Conservation (phyloP, 495 filamentous ascomycete genomes). For the Penicillium bovifimosum region DNA sequence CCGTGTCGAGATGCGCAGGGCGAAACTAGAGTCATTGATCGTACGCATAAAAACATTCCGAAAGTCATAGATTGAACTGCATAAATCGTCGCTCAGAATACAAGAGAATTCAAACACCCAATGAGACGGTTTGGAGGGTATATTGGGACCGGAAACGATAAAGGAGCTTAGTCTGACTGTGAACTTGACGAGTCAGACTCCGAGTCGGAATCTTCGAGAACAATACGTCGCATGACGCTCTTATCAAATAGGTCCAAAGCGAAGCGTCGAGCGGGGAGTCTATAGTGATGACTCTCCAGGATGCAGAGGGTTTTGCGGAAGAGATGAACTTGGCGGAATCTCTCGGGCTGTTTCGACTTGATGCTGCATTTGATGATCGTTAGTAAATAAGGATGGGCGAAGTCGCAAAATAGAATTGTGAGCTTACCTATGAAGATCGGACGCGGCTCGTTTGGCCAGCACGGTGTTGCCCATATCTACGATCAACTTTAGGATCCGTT, state of each 20-base stretch:
- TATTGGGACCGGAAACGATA: constrained; percentile 5
- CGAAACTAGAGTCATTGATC: not conserved
- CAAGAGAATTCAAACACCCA: constrained; percentile 4
- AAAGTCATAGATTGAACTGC: constrained; percentile 8
- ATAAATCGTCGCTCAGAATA: constrained; percentile 8
- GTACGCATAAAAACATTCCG: not conserved
- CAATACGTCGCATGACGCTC: constrained; percentile 73
- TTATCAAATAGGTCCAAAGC: constrained; percentile 93
- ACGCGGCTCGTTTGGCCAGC: constrained; percentile 67
- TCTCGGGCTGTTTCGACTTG: constrained; percentile 59
- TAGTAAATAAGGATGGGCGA: not conserved
- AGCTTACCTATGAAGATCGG: constrained; percentile 58
- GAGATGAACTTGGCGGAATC: constrained; percentile 68
- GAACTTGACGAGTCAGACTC: constrained; percentile 30
- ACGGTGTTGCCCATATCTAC: constrained; percentile 88
- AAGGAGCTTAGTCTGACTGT: constrained; percentile 22
- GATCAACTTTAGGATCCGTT: constrained; percentile 70
- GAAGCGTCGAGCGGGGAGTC: constrained; percentile 76
- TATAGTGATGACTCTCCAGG: constrained; percentile 86
- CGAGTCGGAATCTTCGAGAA: constrained; percentile 57
- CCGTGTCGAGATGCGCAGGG: constrained; percentile 12
- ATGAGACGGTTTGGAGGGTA: constrained; percentile 3
- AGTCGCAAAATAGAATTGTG: not conserved
- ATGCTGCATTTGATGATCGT: constrained; percentile 39
- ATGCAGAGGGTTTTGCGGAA: constrained; percentile 80